Percentiles rank a stretch among this genome's conserved stretches.
Conservation (phyloP, 495 filamentous ascomycete species). For the Lichenothelia convexa region DNA sequence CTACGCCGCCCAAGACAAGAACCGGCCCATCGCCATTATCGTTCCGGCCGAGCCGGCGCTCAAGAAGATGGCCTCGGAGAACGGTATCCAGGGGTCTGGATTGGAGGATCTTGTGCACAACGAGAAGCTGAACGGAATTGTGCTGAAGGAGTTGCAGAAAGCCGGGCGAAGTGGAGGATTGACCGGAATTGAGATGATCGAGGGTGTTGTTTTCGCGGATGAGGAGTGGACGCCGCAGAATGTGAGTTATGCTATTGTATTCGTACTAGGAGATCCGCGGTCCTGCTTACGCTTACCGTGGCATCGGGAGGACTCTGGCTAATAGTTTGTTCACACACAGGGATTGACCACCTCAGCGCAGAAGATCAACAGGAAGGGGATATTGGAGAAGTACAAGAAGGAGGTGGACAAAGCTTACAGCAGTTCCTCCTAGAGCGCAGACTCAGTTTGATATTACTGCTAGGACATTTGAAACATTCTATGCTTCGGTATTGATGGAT, state of each 20-base stretch:
- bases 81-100: slow-evolving; percentile 48
- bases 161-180: slow-evolving; percentile 61
- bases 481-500: too few relatives aligned
- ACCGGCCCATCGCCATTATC: slow-evolving; percentile 85
- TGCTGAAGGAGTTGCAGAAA: slow-evolving; percentile 67
- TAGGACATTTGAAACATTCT: too few relatives aligned
- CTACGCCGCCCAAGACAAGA: slow-evolving; percentile 61
- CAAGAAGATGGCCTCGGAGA: slow-evolving; percentile 61
- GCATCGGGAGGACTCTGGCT: slow-evolving; percentile 10
- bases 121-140: slow-evolving; percentile 56
- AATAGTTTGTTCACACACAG: slow-evolving; percentile 24
- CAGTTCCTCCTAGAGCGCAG: not conserved
- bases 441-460: too few relatives aligned
- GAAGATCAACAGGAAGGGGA: slow-evolving; percentile 54
- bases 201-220: slow-evolving; percentile 78
- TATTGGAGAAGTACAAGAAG: slow-evolving; percentile 46
- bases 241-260: slow-evolving; percentile 43
- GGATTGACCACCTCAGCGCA: slow-evolving; percentile 52
- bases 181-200: slow-evolving; percentile 74
- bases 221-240: slow-evolving; percentile 97
- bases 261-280: slow-evolving; percentile 13
- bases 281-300: too few relatives aligned
- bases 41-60: slow-evolving; percentile 71
- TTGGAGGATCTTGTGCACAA: slow-evolving; percentile 70
- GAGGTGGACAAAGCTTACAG: slow-evolving; percentile 41